phyloP scores from a whole-genome alignment of 805 yeast species.

The Starmerella tilneyi region DNA sequence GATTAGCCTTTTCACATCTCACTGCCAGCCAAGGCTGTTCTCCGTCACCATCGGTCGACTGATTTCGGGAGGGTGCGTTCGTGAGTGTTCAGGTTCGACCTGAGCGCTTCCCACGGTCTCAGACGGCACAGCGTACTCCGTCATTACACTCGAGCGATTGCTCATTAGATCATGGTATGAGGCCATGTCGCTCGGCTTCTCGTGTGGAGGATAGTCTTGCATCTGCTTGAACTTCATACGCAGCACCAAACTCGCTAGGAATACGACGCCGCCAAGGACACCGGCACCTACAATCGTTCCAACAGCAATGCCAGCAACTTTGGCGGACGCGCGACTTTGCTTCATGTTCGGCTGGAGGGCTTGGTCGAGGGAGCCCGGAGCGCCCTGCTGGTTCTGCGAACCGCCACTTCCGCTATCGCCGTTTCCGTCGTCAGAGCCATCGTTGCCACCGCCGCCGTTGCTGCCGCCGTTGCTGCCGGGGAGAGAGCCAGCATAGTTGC shows the following conservation, averaged over 20 bases:
- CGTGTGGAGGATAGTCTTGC: slow-evolving; percentile 32
- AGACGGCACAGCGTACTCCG: background rate
- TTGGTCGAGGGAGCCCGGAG: slow-evolving; percentile 31
- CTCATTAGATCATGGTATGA: slow-evolving; percentile 22
- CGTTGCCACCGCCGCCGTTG: slow-evolving; percentile 6
- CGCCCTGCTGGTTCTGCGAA: slow-evolving; percentile 28
- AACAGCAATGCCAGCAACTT: slow-evolving; percentile 65
- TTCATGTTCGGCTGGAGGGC: slow-evolving; percentile 29
- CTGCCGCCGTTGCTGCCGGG: slow-evolving; percentile 1
- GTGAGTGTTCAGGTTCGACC: background rate
- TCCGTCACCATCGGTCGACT: slow-evolving; percentile 35
- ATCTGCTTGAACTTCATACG: slow-evolving; percentile 36
- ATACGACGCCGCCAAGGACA: slow-evolving; percentile 51
- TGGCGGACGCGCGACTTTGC: slow-evolving; percentile 28
- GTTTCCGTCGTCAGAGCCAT: slow-evolving; percentile 19
- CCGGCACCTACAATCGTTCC: slow-evolving; percentile 75
- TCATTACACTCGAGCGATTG: slow-evolving; percentile 13
- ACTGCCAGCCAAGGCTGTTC: slow-evolving; percentile 36
- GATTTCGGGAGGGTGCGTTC: slow-evolving; percentile 25
- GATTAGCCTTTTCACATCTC: background rate
- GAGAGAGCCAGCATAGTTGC: slow-evolving; percentile 3
- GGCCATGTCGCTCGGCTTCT: slow-evolving; percentile 20
- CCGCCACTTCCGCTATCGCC: slow-evolving; percentile 10
- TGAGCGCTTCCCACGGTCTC: background rate
- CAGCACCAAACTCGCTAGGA: slow-evolving; percentile 23